Evolutionary conservation across 75 land plant species (phyloP).

Genomic region (Pseudotsuga menziesii): DNA sequence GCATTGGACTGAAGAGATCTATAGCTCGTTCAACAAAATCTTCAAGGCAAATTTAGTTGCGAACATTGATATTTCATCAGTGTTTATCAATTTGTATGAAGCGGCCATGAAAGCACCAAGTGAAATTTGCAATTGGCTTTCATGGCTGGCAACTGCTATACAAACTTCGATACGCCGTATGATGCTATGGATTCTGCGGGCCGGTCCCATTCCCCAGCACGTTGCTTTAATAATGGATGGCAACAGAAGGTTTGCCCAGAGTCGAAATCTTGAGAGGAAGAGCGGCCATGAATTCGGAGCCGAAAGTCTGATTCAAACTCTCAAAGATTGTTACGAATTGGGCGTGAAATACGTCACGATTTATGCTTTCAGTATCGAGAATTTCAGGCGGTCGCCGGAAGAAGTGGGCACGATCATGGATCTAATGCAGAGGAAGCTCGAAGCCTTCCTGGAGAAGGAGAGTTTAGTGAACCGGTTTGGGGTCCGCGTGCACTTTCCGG

Average conservation of each 20-base stretch:
- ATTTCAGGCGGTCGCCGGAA: constrained; percentile 49
- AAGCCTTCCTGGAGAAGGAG: constrained; percentile 30
- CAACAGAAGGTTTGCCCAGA: constrained; percentile 55
- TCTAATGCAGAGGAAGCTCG: constrained; percentile 49
- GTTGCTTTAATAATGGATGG: constrained; percentile 81
- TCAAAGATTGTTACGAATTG: constrained; percentile 48
- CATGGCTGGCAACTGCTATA: too few relatives aligned
- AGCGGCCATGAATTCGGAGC: constrained; percentile 47
- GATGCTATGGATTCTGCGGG: background rate
- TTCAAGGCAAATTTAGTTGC: too few relatives aligned
- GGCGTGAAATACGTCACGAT: constrained; percentile 58
- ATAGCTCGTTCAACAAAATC: too few relatives aligned
- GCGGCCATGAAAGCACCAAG: too few relatives aligned
- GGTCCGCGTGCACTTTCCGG: constrained; percentile 40
- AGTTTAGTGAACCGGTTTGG: constrained; percentile 36
- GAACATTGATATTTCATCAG: too few relatives aligned
- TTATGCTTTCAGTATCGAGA: constrained; percentile 77
- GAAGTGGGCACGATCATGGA: constrained; percentile 62
- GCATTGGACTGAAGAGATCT: too few relatives aligned
- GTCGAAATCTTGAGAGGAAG: constrained; percentile 21
- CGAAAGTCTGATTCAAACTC: constrained; percentile 30
- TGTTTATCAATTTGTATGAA: too few relatives aligned
- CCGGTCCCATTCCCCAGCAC: constrained; percentile 59
- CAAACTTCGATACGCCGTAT: too few relatives aligned
- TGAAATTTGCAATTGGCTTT: too few relatives aligned